Percentiles rank a stretch among this genome's conserved stretches.
Evolutionary conservation across 1,284 basidiomycete species (phyloP).

Genomic region (Cerrena zonata): DNA sequence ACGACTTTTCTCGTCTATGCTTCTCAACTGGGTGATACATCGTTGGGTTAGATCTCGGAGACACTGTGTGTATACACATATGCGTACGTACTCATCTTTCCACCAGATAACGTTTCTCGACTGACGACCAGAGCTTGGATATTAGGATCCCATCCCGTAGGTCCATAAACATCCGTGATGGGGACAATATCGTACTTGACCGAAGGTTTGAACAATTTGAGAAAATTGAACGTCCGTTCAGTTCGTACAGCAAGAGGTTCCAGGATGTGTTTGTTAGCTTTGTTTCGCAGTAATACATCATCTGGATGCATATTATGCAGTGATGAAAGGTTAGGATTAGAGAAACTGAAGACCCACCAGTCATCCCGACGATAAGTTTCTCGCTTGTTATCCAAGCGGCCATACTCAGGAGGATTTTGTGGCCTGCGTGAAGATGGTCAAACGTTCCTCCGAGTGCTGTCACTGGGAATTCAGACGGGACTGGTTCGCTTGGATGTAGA

Average conservation of each 20-base stretch:
- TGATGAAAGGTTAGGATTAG: slow-evolving; percentile 8
- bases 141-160: slow-evolving; percentile 78
- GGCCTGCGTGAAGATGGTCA: slow-evolving; percentile 94
- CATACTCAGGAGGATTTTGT: slow-evolving; percentile 95
- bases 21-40: no score
- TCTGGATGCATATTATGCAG: slow-evolving; percentile 34
- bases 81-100: slow-evolving; percentile 53
- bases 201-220: slow-evolving; percentile 60
- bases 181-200: slow-evolving; percentile 63
- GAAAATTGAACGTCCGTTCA: slow-evolving; percentile 53
- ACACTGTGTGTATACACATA: background rate
- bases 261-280: slow-evolving; percentile 67
- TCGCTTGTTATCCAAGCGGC: slow-evolving; percentile 72
- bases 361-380: slow-evolving; percentile 87
- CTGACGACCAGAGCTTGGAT: slow-evolving; percentile 85
- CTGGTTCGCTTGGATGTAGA: slow-evolving; percentile 11
- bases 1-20: slow-evolving; percentile 45
- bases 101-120: slow-evolving; percentile 77
- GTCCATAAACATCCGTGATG: slow-evolving; percentile 81
- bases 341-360: slow-evolving; percentile 43
- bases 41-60: background rate
- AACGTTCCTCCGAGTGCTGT: slow-evolving; percentile 80
- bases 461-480: slow-evolving; percentile 34
- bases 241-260: slow-evolving; percentile 60
- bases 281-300: slow-evolving; percentile 70